These are phyloP conservation scores for Zanthoxylum bungeanum DNA, from an alignment of 345 rosid genomes.

Conservation along the genomic window DNA sequence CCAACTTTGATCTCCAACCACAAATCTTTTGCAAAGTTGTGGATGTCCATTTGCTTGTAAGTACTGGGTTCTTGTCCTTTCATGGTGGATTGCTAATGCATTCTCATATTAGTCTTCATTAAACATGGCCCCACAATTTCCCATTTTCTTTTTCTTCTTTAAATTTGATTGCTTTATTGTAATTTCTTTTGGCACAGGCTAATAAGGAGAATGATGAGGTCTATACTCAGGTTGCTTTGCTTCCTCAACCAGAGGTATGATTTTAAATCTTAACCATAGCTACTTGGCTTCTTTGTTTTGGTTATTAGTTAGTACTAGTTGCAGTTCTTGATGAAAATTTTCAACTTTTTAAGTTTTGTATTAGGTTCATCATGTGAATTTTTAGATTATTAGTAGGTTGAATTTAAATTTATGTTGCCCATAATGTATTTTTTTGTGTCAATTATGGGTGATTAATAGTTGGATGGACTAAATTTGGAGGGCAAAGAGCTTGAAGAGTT, in stretches of 20 bases:
- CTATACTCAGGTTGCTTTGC: constrained; percentile 69
- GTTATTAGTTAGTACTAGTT: background rate
- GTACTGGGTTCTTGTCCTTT: constrained; percentile 17
- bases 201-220: constrained; percentile 90
- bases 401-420: constrained; percentile 7
- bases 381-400: background rate
- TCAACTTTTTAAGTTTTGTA: background rate
- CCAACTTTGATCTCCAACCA: constrained; percentile 57
- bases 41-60: constrained; percentile 65
- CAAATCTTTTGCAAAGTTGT: constrained; percentile 75
- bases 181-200: constrained; percentile 44
- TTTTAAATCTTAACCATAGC: background rate
- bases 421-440: constrained; percentile 6
- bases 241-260: constrained; percentile 72
- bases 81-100: background rate
- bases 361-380: background rate
- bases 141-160: constrained; percentile 13
- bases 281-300: background rate
- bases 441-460: constrained; percentile 36
- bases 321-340: background rate
- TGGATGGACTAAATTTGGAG: constrained; percentile 43
- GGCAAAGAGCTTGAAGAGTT: constrained; percentile 46
- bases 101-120: background rate
- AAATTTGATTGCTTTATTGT: constrained; percentile 9
- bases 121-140: background rate